Evolutionary conservation across 164 flowering plant species (phyloP).

Genomic region (Annona squamosa): DNA sequence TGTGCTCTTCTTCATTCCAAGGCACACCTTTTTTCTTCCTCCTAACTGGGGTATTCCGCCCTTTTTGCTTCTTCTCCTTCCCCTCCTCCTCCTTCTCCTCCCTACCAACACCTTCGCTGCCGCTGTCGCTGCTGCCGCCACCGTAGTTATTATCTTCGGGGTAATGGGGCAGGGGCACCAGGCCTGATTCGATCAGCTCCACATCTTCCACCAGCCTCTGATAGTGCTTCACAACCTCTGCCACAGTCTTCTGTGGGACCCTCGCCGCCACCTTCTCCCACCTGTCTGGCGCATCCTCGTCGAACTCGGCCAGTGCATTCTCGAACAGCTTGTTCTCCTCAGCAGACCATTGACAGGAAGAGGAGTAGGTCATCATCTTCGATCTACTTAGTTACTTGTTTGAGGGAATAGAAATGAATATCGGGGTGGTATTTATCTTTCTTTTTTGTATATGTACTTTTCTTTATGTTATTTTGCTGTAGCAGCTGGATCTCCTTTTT

Average conservation of each 20-base stretch:
- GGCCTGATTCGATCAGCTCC: slow-evolving; percentile 22
- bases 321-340: slow-evolving; percentile 38
- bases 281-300: slow-evolving; percentile 9
- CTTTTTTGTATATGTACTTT: too few species aligned
- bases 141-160: background rate
- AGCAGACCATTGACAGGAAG: slow-evolving; percentile 19
- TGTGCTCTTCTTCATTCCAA: slow-evolving; percentile 41
- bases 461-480: too few species aligned
- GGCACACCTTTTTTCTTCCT: slow-evolving; percentile 14
- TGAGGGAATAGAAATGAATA: too few species aligned
- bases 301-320: slow-evolving; percentile 19
- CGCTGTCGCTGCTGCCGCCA: background rate
- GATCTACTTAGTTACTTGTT: too few species aligned
- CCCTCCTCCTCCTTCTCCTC: slow-evolving; percentile 5
- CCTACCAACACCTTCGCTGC: background rate
- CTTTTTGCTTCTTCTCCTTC: slow-evolving; percentile 6
- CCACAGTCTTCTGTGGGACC: slow-evolving; percentile 27
- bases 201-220: slow-evolving; percentile 26
- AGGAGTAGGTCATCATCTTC: too few species aligned
- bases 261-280: slow-evolving; percentile 20
- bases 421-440: too few species aligned
- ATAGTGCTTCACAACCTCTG: slow-evolving; percentile 25
- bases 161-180: slow-evolving; percentile 16
- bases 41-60: background rate
- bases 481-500: background rate